Base-by-base conservation (phyloP, 805 yeast species). In the Babjeviella inositovora region DNA sequence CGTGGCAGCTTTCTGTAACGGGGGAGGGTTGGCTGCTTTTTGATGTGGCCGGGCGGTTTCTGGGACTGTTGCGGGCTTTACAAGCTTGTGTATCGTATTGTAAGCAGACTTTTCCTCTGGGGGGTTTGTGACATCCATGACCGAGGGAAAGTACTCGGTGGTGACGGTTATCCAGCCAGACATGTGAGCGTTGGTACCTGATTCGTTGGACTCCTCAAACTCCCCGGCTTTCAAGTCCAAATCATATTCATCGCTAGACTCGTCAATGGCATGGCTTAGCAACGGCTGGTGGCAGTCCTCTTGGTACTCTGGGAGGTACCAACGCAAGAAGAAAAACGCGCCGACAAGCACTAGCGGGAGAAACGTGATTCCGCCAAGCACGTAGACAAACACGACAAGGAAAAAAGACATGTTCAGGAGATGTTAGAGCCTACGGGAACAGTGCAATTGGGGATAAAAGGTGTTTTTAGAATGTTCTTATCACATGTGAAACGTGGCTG, bases 81-180 rank as follows among this genome's bases (percentile, higher is more conserved):
- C 70, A 26, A 71, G 41, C 34, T 67, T 69, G 38, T 70, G 70
- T 14, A 73, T 46, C 1, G 80, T 54, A 3, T 71, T 55, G 34
- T 70, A 70, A 0, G 80, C 79, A 0, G 74, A 53, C 31, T 61
- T 65, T 20, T 43, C 54, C 23, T 53, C 58, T 13, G 39, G 37
- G 11, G 52, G 41, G 25, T 53, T 65, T 29, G 44, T 52, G 27
- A 53, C 54, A 18, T 53, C 35, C 33, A 32, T 41, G 24, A 31
- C 39, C 19, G 37, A 34, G 34, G 75, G 38, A 46, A 62, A 53
- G 40, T 73, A 79, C 32, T 77, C 87, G 29, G 69, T 71, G 0
- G 93, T 77, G n/a, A 85, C 85, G 3, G 75, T 67, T 2, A 82
- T 48, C 93, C 92, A 80, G 6, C 93, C 94, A 7, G 67, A 52